Conservation (phyloP, 1,139 yeast species). For the Sugiyamaella neomexicana region DNA sequence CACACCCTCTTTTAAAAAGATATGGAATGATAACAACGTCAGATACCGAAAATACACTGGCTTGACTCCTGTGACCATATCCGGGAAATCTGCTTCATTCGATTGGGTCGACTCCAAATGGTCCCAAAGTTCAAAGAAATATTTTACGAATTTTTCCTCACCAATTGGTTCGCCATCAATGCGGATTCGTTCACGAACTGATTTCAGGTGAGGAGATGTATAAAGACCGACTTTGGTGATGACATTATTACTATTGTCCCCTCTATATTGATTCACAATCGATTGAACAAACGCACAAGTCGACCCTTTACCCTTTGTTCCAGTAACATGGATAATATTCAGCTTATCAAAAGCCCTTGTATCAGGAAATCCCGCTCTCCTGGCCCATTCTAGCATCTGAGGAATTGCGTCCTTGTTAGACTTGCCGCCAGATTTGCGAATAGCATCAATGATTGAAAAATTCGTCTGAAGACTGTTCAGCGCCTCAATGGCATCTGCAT, state of each 20-base stretch:
- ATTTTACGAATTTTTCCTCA: conserved; percentile 76
- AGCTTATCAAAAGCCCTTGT: conserved; percentile 62
- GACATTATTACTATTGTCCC: conserved; percentile 23
- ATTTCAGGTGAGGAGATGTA: conserved; percentile 92
- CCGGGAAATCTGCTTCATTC: conserved; percentile 62
- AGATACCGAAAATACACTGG: conserved; percentile 94
- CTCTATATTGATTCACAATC: conserved; percentile 62
- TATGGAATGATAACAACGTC: conserved; percentile 87
- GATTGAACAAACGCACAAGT: conserved; percentile 94
- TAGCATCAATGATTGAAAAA: conserved; percentile 84
- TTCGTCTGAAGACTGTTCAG: conserved; percentile 89
- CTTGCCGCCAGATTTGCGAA: conserved; percentile 67
- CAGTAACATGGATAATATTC: conserved; percentile 88
- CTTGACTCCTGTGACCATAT: conserved; percentile 67
- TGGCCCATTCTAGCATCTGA: conserved; percentile 89
- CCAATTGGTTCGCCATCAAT: conserved; percentile 84
- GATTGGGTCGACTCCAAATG: conserved; percentile 60
- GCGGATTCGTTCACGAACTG: conserved; percentile 89
- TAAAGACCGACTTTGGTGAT: conserved; percentile 71
- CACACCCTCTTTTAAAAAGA: conserved; percentile 81
- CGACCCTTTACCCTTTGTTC: conserved; percentile 98
- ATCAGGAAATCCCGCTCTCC: conserved; percentile 72
- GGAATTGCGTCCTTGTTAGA: conserved; percentile 71
- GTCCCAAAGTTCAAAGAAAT: conserved; percentile 95
- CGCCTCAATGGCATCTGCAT: conserved; percentile 64